A percentile compares a stretch with the other conserved stretches of the same genome.
Evolutionary conservation across 495 filamentous ascomycete genomes (phyloP).

Genomic region (Hypomontagnella submonticulosa): DNA sequence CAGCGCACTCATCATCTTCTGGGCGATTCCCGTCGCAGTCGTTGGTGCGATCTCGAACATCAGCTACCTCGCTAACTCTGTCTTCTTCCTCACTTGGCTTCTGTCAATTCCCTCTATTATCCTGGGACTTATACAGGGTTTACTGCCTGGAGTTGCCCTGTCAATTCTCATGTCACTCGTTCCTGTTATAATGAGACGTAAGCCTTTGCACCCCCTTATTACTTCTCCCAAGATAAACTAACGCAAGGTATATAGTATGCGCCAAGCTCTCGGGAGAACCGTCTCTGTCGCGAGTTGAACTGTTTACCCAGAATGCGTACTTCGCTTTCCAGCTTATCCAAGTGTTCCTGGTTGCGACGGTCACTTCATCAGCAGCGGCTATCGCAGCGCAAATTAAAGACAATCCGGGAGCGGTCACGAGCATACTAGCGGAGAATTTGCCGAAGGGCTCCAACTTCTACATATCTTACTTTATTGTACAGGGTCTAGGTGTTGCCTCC

Average conservation of each 20-base stretch:
- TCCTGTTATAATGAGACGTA: constrained; percentile 78
- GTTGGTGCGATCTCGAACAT: constrained; percentile 92
- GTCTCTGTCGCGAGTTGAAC: constrained; percentile 79
- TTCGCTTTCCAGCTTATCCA: constrained; percentile 96
- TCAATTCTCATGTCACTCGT: constrained; percentile 90
- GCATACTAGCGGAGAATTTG: constrained; percentile 76
- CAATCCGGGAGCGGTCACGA: constrained; percentile 68
- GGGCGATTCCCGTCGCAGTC: constrained; percentile 90
- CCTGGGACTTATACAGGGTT: constrained; percentile 83
- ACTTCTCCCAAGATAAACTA: constrained; percentile 11
- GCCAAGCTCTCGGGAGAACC: constrained; percentile 83
- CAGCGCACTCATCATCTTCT: constrained; percentile 86
- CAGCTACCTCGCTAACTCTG: constrained; percentile 66
- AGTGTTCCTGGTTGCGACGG: constrained; percentile 88
- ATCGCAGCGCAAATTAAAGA: constrained; percentile 70
- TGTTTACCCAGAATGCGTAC: constrained; percentile 90
- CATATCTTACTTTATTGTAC: constrained; percentile 92
- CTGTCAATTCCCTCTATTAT: constrained; percentile 74
- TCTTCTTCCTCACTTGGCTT: constrained; percentile 81
- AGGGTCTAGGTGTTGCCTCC: constrained; percentile 86
- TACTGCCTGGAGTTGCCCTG: constrained; percentile 82
- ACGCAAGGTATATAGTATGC: constrained; percentile 58
- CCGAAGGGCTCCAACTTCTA: constrained; percentile 93
- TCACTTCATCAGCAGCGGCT: constrained; percentile 79
- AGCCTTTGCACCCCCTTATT: constrained; percentile 31